phyloP scores from a whole-genome alignment of 1,139 yeast genomes.

The Arxiozyma slooffiae region DNA sequence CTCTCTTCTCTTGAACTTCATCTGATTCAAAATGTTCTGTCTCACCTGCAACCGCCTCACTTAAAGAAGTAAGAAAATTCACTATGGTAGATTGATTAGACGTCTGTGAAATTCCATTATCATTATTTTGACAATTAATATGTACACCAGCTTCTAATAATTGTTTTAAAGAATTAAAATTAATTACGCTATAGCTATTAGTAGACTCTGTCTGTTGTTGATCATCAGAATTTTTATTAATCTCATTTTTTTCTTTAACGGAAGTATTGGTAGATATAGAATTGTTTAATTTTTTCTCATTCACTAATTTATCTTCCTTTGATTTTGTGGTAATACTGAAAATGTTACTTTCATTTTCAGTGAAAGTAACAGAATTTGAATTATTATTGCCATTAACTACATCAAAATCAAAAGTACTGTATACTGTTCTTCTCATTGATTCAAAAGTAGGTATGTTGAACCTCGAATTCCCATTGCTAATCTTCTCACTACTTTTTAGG shows the following conservation, averaged over 20 bases:
- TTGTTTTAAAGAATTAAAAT: slow-evolving; percentile 25
- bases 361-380: no score
- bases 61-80: slow-evolving; percentile 29
- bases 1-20: no score
- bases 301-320: slow-evolving; percentile 14
- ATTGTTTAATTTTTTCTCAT: no score
- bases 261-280: no score
- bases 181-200: slow-evolving; percentile 7
- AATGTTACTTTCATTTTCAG: slow-evolving; percentile 20
- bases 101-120: slow-evolving; percentile 3
- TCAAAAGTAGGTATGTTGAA: slow-evolving; percentile 27
- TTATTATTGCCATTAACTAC: no score
- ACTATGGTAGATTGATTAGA: slow-evolving; percentile 28
- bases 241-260: no score
- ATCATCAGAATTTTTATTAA: slow-evolving; percentile 11
- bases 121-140: slow-evolving; percentile 10
- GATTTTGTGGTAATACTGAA: slow-evolving; percentile 23
- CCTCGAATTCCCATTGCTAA: background rate
- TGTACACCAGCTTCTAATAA: slow-evolving; percentile 28
- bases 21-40: no score
- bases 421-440: slow-evolving; percentile 27
- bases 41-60: slow-evolving; percentile 31
- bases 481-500: no score
- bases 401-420: slow-evolving; percentile 32
- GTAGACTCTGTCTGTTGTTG: slow-evolving; percentile 13